Evolutionary conservation across 2,329 filamentous ascomycete genomes (phyloP).

Genomic region (Cadophora malorum): DNA sequence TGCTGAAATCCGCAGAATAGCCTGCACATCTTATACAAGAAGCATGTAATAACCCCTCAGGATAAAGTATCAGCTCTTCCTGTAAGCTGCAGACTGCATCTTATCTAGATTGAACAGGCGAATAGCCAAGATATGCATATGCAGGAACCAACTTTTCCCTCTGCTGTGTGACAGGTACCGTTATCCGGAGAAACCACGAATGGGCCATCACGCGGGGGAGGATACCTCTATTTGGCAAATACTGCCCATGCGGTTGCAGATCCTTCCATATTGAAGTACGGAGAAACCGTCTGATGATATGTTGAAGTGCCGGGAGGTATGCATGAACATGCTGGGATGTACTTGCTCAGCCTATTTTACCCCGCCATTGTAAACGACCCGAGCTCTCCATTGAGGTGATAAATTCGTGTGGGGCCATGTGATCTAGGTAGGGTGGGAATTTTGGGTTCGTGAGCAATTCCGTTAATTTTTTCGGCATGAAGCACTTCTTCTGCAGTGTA

Average conservation of each 20-base stretch:
- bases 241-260: background rate
- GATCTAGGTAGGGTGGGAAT: background rate
- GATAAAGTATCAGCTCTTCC: background rate
- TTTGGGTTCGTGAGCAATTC: background rate
- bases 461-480: background rate
- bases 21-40: background rate
- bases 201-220: background rate
- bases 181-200: background rate
- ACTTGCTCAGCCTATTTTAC: conserved; percentile 13
- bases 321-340: conserved; percentile 5
- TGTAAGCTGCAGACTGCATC: background rate
- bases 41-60: conserved; percentile 10
- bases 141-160: conserved; percentile 3
- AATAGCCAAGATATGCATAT: background rate
- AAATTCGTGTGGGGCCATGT: background rate
- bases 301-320: background rate
- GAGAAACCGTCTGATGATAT: background rate
- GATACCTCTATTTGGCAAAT: background rate
- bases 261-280: background rate
- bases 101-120: background rate
- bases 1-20: background rate
- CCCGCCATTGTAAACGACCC: background rate
- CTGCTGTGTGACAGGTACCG: background rate
- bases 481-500: too few species aligned
- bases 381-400: background rate